Conservation (phyloP, 495 filamentous ascomycete genomes). For the Penicillium flavigenum region DNA sequence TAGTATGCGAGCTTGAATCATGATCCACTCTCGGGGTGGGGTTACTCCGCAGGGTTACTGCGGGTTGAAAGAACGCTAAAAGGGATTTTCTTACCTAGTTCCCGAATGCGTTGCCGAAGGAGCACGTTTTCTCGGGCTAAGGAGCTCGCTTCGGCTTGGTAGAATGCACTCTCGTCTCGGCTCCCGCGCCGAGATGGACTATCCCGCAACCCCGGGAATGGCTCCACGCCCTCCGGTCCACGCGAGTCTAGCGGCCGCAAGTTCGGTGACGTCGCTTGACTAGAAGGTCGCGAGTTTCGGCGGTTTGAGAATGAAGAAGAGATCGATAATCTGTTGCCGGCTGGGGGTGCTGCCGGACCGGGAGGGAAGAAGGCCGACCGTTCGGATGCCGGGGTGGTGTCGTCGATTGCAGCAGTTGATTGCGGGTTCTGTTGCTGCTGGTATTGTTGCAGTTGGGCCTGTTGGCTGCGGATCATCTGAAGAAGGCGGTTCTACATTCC, state of each 20-base stretch:
- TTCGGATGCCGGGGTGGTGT: conserved; percentile 65
- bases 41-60: conserved; percentile 1
- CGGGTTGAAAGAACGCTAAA: not conserved
- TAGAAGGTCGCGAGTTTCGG: conserved; percentile 45
- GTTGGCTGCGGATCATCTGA: conserved; percentile 83
- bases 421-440: conserved; percentile 46
- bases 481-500: conserved; percentile 76
- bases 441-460: conserved; percentile 72
- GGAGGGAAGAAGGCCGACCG: conserved; percentile 54
- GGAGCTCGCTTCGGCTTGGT: conserved; percentile 88
- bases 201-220: conserved; percentile 31
- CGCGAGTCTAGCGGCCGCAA: conserved; percentile 36
- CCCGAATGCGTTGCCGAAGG: conserved; percentile 78
- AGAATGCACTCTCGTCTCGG: conserved; percentile 81
- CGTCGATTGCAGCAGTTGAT: conserved; percentile 59
- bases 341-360: conserved; percentile 34
- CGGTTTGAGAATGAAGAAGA: conserved; percentile 51
- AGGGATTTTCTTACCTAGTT: conserved; percentile 53
- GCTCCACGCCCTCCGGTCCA: conserved; percentile 31
- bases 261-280: conserved; percentile 39
- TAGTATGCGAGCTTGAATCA: conserved; percentile 1
- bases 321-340: conserved; percentile 32
- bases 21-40: conserved; percentile 9
- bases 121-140: conserved; percentile 91
- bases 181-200: conserved; percentile 41